Conservation (phyloP, 352 stramenopile species). For the Phytophthora vignae region DNA sequence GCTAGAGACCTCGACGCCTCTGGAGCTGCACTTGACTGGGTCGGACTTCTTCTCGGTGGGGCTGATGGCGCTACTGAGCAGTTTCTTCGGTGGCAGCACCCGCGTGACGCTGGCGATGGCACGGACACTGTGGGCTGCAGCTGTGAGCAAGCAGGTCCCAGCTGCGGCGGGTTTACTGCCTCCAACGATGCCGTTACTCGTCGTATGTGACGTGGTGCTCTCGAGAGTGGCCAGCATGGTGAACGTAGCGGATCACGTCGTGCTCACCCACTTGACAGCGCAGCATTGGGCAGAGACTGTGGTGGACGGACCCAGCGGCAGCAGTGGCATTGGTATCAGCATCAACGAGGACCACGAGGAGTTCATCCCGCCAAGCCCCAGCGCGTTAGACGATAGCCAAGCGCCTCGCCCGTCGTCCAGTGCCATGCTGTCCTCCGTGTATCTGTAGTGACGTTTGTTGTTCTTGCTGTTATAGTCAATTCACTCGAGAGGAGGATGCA, state of each 20-base stretch:
- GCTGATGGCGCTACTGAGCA: constrained; percentile 46
- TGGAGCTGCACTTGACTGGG: constrained; percentile 19
- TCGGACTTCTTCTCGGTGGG: constrained; percentile 29
- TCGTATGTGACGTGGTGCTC: constrained; percentile 52
- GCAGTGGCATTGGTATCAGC: background rate
- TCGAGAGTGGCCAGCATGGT: constrained; percentile 42
- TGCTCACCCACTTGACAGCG: constrained; percentile 51
- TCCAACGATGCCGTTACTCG: constrained; percentile 48
- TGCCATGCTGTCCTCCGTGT: constrained; percentile 30
- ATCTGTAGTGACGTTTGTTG: constrained; percentile 13
- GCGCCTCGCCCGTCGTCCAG: constrained; percentile 21
- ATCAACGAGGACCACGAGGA: background rate
- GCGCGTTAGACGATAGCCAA: constrained; percentile 26
- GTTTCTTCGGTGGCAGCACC: constrained; percentile 36
- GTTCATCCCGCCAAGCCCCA: constrained; percentile 10
- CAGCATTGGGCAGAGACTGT: constrained; percentile 58
- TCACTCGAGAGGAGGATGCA: background rate
- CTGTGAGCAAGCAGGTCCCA: constrained; percentile 12
- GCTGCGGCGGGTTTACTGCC: constrained; percentile 21
- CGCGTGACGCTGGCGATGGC: constrained; percentile 33
- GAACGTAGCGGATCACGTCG: constrained; percentile 47
- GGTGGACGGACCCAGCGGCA: constrained; percentile 7
- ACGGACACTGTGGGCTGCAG: constrained; percentile 34
- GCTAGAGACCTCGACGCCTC: constrained; percentile 35
- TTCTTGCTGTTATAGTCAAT: background rate